A percentile compares a stretch with the other conserved stretches of the same genome.
phyloP scores from a whole-genome alignment of 257 asterid species.

The Linaria vulgaris region DNA sequence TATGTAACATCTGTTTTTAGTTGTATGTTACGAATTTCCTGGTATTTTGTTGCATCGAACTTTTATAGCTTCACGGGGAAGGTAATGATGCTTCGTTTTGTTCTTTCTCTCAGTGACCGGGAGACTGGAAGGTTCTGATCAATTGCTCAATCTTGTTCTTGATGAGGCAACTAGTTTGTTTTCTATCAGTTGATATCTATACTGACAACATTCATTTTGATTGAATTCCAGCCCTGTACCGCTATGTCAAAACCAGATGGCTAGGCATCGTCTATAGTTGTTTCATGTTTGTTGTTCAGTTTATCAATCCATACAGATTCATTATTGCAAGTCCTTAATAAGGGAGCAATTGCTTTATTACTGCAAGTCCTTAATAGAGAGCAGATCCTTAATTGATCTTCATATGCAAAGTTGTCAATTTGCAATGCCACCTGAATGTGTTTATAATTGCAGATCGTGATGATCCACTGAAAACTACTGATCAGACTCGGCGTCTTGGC shows the following conservation, averaged over 20 bases:
- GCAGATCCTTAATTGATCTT: too few relatives aligned
- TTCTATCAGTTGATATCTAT: not conserved
- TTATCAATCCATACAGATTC: too few relatives aligned
- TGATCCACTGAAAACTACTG: too few relatives aligned
- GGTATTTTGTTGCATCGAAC: not conserved
- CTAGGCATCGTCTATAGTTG: not conserved
- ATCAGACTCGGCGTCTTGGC: too few relatives aligned
- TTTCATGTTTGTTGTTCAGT: too few relatives aligned
- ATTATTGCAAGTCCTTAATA: too few relatives aligned
- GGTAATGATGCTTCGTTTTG: slow-evolving; percentile 1
- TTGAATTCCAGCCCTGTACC: not conserved
- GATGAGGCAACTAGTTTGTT: slow-evolving; percentile 41
- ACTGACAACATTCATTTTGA: not conserved
- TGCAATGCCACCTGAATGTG: too few relatives aligned
- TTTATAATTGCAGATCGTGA: too few relatives aligned
- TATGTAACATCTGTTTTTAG: not conserved
- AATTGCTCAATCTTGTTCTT: slow-evolving; percentile 64
- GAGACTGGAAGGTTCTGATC: slow-evolving; percentile 64
- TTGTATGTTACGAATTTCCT: not conserved
- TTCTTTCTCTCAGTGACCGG: slow-evolving; percentile 45
- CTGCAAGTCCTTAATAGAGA: too few relatives aligned
- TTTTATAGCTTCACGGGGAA: not conserved
- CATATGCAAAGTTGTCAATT: too few relatives aligned
- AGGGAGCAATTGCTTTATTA: too few relatives aligned
- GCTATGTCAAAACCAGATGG: not conserved